These are phyloP conservation scores for Malassezia vespertilionis DNA, from an alignment of 1,284 basidiomycete species.

Conservation along the genomic window DNA sequence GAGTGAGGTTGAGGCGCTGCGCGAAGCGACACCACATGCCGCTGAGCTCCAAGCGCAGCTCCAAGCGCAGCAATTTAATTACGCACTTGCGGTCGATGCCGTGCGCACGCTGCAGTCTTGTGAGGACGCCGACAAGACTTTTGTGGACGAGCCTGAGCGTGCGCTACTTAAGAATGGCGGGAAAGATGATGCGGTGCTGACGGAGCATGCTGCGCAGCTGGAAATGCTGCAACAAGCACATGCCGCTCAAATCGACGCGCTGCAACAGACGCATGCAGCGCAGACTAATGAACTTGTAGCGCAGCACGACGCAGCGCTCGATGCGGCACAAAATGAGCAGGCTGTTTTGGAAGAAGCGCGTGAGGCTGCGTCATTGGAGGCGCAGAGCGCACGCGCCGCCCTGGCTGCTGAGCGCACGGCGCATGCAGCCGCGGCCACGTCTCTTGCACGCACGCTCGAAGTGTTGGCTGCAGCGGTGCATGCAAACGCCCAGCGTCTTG, in stretches of 20 bases:
- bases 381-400: background rate
- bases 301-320: background rate
- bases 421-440: background rate
- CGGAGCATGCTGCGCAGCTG: background rate
- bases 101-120: conserved; percentile 3
- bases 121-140: conserved; percentile 8
- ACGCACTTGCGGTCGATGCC: conserved; percentile 13
- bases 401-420: background rate
- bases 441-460: background rate
- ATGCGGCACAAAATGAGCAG: background rate
- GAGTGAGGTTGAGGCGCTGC: background rate
- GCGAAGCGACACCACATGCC: background rate
- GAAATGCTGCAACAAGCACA: background rate
- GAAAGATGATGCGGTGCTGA: background rate
- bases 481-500: background rate
- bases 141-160: background rate
- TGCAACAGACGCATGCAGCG: background rate
- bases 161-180: too few species aligned
- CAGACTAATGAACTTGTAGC: background rate
- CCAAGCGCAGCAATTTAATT: conserved; percentile 9
- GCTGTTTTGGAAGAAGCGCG: background rate
- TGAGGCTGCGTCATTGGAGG: background rate
- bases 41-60: background rate
- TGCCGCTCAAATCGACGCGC: background rate
- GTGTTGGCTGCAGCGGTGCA: background rate